Conservation (phyloP, 2,329 filamentous ascomycete species). For the Nannizziopsis barbatae region DNA sequence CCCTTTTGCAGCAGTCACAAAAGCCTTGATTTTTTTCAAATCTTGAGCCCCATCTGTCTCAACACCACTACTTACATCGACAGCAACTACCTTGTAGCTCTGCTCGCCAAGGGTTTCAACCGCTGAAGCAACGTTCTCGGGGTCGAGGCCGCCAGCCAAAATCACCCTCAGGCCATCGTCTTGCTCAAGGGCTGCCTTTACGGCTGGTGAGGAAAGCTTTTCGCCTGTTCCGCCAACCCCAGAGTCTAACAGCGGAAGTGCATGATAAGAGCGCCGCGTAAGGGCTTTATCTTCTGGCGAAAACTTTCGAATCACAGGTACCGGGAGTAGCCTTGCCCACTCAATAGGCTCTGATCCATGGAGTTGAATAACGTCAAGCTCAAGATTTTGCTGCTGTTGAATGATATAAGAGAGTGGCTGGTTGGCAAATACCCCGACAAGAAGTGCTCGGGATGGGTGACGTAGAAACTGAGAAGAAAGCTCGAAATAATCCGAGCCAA, state of each 20-base stretch:
- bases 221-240: constrained; percentile 73
- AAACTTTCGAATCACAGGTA: constrained; percentile 83
- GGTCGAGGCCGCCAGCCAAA: constrained; percentile 72
- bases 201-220: constrained; percentile 58
- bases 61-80: constrained; percentile 92
- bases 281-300: constrained; percentile 63
- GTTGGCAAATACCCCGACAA: constrained; percentile 91
- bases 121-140: constrained; percentile 61
- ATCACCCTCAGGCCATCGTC: constrained; percentile 65
- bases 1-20: constrained; percentile 63
- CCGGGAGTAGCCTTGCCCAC: constrained; percentile 79
- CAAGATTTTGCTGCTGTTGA: constrained; percentile 61
- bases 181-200: constrained; percentile 53
- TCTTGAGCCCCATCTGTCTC: constrained; percentile 74
- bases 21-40: constrained; percentile 66
- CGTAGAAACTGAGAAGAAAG: constrained; percentile 40
- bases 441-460: constrained; percentile 52
- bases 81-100: constrained; percentile 57
- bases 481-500: constrained; percentile 56
- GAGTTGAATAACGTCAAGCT: constrained; percentile 80
- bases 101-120: constrained; percentile 53
- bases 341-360: constrained; percentile 88
- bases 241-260: constrained; percentile 73
- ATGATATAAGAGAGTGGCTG: constrained; percentile 76
- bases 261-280: constrained; percentile 66